phyloP scores from a whole-genome alignment of 768 basidiomycete species.

The Leccinum arenicola region DNA sequence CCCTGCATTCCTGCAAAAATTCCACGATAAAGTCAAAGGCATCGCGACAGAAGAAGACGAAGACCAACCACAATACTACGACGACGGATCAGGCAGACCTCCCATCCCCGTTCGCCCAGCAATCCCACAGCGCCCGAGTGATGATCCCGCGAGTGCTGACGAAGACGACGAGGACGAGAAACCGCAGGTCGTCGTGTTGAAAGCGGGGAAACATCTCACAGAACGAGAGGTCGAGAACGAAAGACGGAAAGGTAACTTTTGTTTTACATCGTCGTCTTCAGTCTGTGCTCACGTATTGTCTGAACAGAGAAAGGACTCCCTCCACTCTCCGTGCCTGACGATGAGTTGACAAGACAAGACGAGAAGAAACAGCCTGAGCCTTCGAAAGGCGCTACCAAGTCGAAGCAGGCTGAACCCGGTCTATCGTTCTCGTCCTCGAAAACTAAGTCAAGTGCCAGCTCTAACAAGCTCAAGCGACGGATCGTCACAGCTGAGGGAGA shows the following conservation, averaged over 20 bases:
- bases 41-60: constrained; percentile 46
- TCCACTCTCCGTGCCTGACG: constrained; percentile 44
- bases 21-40: constrained; percentile 63
- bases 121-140: constrained; percentile 64
- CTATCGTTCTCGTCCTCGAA: constrained; percentile 42
- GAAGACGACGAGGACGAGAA: constrained; percentile 75
- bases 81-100: constrained; percentile 64
- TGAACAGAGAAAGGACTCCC: constrained; percentile 58
- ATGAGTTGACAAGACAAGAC: constrained; percentile 27
- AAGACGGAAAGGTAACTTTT: constrained; percentile 59
- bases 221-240: constrained; percentile 77
- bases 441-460: constrained; percentile 21
- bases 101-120: constrained; percentile 75
- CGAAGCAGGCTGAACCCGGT: constrained; percentile 19
- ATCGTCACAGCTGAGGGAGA: constrained; percentile 31
- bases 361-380: constrained; percentile 19
- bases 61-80: constrained; percentile 50
- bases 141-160: constrained; percentile 70
- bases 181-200: constrained; percentile 87
- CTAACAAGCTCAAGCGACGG: constrained; percentile 35
- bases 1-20: constrained; percentile 63
- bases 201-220: constrained; percentile 83
- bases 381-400: constrained; percentile 20
- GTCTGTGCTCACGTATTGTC: constrained; percentile 1
- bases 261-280: constrained; percentile 1